Conservation (phyloP, 305 asterid genomes). For the Ilex paraguariensis region DNA sequence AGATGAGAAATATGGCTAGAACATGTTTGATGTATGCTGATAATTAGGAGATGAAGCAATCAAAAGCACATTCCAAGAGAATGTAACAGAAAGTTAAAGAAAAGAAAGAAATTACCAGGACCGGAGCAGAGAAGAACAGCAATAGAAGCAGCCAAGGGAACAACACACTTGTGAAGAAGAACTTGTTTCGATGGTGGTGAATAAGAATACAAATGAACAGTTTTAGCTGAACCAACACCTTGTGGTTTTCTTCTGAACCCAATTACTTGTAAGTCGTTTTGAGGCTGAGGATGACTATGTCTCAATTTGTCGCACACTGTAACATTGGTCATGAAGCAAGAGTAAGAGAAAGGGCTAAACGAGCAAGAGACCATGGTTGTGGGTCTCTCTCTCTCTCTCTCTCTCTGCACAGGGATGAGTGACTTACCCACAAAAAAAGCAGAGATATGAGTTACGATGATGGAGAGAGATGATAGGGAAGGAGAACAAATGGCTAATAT, state of each 20-base stretch:
- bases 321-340: slow-evolving; percentile 15
- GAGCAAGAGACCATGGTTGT: slow-evolving; percentile 33
- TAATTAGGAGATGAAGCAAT: not conserved
- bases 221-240: slow-evolving; percentile 3
- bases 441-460: no score
- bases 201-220: slow-evolving; percentile 9
- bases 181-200: slow-evolving; percentile 12
- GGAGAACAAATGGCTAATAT: no score
- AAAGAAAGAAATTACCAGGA: slow-evolving; percentile 32
- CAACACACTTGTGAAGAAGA: slow-evolving; percentile 23
- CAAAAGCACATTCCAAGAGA: slow-evolving; percentile 5
- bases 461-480: no score
- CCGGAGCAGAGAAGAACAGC: slow-evolving; percentile 37
- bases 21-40: not conserved
- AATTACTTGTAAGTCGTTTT: slow-evolving; percentile 5
- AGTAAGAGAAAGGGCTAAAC: slow-evolving; percentile 22
- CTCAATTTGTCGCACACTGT: slow-evolving; percentile 15
- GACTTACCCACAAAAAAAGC: no score
- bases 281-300: slow-evolving; percentile 12
- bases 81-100: slow-evolving; percentile 9
- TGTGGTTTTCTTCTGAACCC: slow-evolving; percentile 21
- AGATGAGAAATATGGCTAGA: no score
- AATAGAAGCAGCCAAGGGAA: slow-evolving; percentile 48
- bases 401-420: no score
- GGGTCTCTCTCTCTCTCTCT: no score